These are phyloP conservation scores for Monosporascus sp. DNA, from an alignment of 2,329 filamentous ascomycete species.

Conservation along the genomic window DNA sequence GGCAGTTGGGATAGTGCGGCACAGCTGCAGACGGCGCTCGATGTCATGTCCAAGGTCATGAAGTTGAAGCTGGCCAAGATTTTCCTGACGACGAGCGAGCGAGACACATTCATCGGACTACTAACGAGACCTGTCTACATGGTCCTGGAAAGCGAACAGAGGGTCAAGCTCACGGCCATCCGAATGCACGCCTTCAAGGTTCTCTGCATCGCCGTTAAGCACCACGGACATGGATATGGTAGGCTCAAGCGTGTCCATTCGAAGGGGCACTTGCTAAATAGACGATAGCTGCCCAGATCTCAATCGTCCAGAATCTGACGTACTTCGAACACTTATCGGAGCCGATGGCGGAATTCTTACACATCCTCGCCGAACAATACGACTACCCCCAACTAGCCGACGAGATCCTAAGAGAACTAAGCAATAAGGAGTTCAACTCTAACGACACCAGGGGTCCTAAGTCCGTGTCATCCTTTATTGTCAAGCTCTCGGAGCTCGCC, in stretches of 20 bases:
- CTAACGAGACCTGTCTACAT: constrained; percentile 92
- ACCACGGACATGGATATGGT: constrained; percentile 96
- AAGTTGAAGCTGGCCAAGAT: constrained; percentile 89
- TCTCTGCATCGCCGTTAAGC: constrained; percentile 91
- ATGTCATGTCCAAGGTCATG: constrained; percentile 93
- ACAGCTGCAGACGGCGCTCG: constrained; percentile 83
- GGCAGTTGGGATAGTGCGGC: constrained; percentile 81
- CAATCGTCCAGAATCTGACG: constrained; percentile 93
- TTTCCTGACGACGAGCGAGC: constrained; percentile 92
- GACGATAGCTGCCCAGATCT: constrained; percentile 79
- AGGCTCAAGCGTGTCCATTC: constrained; percentile 24
- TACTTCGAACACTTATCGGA: constrained; percentile 99
- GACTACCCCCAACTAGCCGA: constrained; percentile 94
- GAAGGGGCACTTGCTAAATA: constrained; percentile 8
- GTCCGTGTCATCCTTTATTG: constrained; percentile 89
- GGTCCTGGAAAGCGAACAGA: constrained; percentile 87
- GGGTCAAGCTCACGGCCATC: constrained; percentile 82
- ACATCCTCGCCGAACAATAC: constrained; percentile 94
- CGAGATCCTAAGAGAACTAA: constrained; percentile 88
- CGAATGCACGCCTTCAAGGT: constrained; percentile 98
- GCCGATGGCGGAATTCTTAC: constrained; percentile 96
- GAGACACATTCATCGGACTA: constrained; percentile 88
- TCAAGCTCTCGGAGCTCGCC: constrained; percentile 86
- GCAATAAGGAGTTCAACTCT: constrained; percentile 96
- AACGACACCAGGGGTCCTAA: constrained; percentile 95